Base-by-base conservation (phyloP, 2,329 filamentous ascomycete species). In the Aspergillus ruber region DNA sequence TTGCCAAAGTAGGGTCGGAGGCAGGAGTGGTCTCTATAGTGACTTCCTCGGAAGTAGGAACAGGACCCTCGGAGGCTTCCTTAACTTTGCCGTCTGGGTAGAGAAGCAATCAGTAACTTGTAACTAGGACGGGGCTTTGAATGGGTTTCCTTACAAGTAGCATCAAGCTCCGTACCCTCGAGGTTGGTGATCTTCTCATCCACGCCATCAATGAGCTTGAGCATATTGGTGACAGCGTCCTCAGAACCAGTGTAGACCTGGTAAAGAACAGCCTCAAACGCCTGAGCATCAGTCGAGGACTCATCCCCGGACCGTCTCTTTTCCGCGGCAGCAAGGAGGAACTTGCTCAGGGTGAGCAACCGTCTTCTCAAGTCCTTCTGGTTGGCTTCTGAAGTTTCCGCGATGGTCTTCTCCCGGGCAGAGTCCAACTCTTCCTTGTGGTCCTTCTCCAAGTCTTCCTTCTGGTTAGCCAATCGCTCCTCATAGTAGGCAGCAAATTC, bases 211-310 rank as follows among this genome's bases (percentile, higher is more conserved):
- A 84, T 80, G 51, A 85, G 65, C 65, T 78, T 83, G 60, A 81
- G 65, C 55, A 81, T 79, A 2, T 79, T 76, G 25, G 71, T 70
- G 10, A 85, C 79, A 27, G 82, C 80, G 53, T 75, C 71, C 39
- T 75, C 69, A 49, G 81, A 80, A 36, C 82, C 82, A 52, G 80
- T 81, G 55, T 85, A 85, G 27, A 84, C 78, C 56, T 82, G 73
- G 50, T 82, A 72, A 48, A 85, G 65, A 9, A 79, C 80, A 50
- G 80, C 81, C 66, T 85, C 82, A 51, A 84, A 84, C 13, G 80
- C 82, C 59, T 75, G 78, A 55, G 72, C 79, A 57, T 83, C 78
- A 13, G 75, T 72, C 3, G 76, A 75, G 46, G 77, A 74, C 43
- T 79, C 76, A 50, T 83, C 80, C 44, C 80, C 78, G 36, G 74